These are phyloP conservation scores for Globisporangium abappressorium DNA, from an alignment of 352 stramenopile genomes.

Conservation along the genomic window DNA sequence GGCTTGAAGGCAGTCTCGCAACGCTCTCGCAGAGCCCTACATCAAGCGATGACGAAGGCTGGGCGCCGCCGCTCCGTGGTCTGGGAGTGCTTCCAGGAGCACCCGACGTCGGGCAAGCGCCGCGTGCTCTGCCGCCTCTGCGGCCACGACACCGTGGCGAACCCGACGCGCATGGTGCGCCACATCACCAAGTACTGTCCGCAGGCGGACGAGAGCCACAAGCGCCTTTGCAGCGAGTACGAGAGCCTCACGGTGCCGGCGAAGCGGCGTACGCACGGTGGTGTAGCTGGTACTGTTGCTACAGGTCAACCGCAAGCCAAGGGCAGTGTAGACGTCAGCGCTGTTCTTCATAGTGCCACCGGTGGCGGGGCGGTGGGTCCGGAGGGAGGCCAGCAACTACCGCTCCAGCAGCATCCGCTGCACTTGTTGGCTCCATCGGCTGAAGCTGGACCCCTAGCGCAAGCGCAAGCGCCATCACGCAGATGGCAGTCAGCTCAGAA, in stretches of 20 bases:
- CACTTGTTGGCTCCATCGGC: neutral
- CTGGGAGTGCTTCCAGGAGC: constrained; percentile 43
- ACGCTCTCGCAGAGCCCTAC: too few species aligned
- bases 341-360: neutral
- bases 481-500: neutral
- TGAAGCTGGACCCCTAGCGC: neutral
- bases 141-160: constrained; percentile 41
- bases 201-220: constrained; percentile 37
- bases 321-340: neutral
- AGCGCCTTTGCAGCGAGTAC: constrained; percentile 44
- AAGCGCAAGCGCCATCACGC: neutral
- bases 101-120: constrained; percentile 29
- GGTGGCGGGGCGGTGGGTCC: neutral
- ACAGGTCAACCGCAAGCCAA: neutral
- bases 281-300: neutral
- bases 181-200: constrained; percentile 45
- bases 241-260: constrained; percentile 28
- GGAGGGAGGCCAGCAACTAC: neutral
- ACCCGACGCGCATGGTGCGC: constrained; percentile 43
- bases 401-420: too few species aligned
- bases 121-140: constrained; percentile 52
- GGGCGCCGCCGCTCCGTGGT: constrained; percentile 41
- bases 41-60: constrained; percentile 24
- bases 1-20: too few species aligned
- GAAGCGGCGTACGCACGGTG: constrained; percentile 13